These are phyloP conservation scores for Epichloe scottii DNA, from an alignment of 2,329 filamentous ascomycete genomes.

Conservation along the genomic window DNA sequence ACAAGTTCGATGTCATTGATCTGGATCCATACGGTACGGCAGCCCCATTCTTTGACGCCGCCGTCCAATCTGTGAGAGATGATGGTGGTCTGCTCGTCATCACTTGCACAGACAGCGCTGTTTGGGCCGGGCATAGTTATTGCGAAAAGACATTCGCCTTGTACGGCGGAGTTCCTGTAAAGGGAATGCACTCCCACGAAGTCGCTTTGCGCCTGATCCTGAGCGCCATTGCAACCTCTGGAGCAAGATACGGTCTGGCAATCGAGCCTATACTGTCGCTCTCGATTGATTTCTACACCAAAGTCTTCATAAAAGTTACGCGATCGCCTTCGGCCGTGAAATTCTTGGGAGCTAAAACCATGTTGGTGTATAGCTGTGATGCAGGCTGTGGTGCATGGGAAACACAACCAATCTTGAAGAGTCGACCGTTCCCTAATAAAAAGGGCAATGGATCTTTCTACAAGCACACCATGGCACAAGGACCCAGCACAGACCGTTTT, in stretches of 20 bases:
- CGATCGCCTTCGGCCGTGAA: constrained; percentile 80
- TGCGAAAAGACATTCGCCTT: constrained; percentile 85
- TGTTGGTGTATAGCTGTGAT: constrained; percentile 88
- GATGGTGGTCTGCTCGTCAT: constrained; percentile 88
- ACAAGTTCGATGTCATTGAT: constrained; percentile 84
- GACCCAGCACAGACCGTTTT: constrained; percentile 48
- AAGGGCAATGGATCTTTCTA: constrained; percentile 58
- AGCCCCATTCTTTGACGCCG: constrained; percentile 81
- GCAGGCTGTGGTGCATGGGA: constrained; percentile 84
- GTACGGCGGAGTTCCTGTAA: constrained; percentile 84
- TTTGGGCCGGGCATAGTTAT: constrained; percentile 90
- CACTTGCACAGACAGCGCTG: constrained; percentile 90
- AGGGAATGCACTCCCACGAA: constrained; percentile 79
- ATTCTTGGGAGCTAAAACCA: constrained; percentile 78
- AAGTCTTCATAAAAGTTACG: constrained; percentile 73
- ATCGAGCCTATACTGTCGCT: constrained; percentile 87
- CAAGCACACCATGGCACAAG: constrained; percentile 66
- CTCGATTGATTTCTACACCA: constrained; percentile 90
- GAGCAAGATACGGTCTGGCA: constrained; percentile 71
- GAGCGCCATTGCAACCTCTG: constrained; percentile 66
- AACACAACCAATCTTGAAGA: constrained; percentile 64
- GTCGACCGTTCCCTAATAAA: constrained; percentile 54
- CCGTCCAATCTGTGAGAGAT: constrained; percentile 68
- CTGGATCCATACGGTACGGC: constrained; percentile 93
- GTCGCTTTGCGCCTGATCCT: constrained; percentile 78